phyloP scores from a whole-genome alignment of 371 early-diverging fungal species.

The Synchytrium microbalum region DNA sequence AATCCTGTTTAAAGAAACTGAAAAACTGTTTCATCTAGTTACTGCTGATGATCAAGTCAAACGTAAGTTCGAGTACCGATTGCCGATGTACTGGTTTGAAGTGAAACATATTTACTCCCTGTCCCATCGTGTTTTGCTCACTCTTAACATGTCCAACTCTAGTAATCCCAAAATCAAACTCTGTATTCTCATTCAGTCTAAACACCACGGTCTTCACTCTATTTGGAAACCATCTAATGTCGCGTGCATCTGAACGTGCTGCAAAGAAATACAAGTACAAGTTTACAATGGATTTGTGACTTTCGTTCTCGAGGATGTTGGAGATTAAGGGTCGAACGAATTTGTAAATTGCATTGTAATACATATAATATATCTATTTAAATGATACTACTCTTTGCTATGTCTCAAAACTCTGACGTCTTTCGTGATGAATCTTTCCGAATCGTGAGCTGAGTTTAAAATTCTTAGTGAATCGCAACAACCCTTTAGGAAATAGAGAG shows the following conservation, averaged over 20 bases:
- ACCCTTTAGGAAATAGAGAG: too few relatives aligned
- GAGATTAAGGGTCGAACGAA: too few relatives aligned
- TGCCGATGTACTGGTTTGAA: not conserved
- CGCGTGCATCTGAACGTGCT: slow-evolving; percentile 68
- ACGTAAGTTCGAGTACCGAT: slow-evolving; percentile 38
- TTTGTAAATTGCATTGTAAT: too few relatives aligned
- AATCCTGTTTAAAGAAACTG: slow-evolving; percentile 82
- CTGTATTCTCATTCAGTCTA: slow-evolving; percentile 59
- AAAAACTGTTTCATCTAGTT: slow-evolving; percentile 74
- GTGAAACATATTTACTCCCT: not conserved
- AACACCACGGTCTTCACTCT: slow-evolving; percentile 32
- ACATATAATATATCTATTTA: too few relatives aligned
- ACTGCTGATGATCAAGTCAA: slow-evolving; percentile 55
- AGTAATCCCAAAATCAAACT: slow-evolving; percentile 71
- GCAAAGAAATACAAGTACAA: slow-evolving; percentile 81
- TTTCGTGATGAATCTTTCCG: too few relatives aligned
- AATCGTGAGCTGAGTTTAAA: too few relatives aligned
- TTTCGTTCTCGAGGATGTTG: too few relatives aligned
- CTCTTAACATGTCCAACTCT: slow-evolving; percentile 7
- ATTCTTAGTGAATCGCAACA: too few relatives aligned
- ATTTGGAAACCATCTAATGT: slow-evolving; percentile 74
- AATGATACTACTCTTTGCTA: too few relatives aligned
- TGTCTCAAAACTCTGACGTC: too few relatives aligned
- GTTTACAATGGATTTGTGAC: slow-evolving; percentile 62
- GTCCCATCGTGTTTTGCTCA: not conserved